Evolutionary conservation across 108 stramenopile genomes (phyloP).

Genomic region (Mayamaea pseudoterrestris): DNA sequence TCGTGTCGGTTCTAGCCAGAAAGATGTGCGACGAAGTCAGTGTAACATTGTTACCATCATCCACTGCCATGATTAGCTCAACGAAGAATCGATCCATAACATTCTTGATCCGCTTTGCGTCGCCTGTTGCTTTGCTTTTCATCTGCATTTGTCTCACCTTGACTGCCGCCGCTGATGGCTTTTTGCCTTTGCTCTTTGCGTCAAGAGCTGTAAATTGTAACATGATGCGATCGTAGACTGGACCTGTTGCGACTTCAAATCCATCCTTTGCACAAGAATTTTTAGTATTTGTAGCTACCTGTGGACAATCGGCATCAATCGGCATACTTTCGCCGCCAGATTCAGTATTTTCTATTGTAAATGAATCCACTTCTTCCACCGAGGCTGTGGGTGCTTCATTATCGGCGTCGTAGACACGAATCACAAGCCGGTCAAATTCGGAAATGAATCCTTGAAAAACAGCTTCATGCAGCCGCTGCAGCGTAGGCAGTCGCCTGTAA

Average conservation of each 20-base stretch:
- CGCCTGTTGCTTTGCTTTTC: constrained; percentile 33
- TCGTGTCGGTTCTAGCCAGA: no score
- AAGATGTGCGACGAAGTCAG: no score
- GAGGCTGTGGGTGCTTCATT: neutral
- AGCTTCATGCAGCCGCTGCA: constrained; percentile 38
- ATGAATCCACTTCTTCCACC: constrained; percentile 2
- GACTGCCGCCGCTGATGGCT: constrained; percentile 13
- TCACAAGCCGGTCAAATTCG: constrained; percentile 15
- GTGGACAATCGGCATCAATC: neutral
- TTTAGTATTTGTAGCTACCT: neutral
- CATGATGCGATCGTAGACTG: neutral
- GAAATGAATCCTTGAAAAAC: constrained; percentile 10
- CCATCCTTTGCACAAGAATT: neutral
- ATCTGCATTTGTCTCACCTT: constrained; percentile 42
- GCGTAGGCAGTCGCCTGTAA: constrained; percentile 19
- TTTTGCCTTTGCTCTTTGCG: constrained; percentile 8
- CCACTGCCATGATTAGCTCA: constrained; percentile 28
- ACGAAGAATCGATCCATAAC: constrained; percentile 32
- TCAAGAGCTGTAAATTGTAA: neutral
- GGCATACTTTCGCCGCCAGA: neutral
- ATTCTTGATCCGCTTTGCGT: constrained; percentile 29
- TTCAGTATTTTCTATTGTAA: neutral
- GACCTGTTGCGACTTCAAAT: neutral
- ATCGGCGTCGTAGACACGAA: constrained; percentile 19
- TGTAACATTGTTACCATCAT: constrained; percentile 5